Base-by-base conservation (phyloP, 768 basidiomycete genomes). In the Xerocomellus intermedius region DNA sequence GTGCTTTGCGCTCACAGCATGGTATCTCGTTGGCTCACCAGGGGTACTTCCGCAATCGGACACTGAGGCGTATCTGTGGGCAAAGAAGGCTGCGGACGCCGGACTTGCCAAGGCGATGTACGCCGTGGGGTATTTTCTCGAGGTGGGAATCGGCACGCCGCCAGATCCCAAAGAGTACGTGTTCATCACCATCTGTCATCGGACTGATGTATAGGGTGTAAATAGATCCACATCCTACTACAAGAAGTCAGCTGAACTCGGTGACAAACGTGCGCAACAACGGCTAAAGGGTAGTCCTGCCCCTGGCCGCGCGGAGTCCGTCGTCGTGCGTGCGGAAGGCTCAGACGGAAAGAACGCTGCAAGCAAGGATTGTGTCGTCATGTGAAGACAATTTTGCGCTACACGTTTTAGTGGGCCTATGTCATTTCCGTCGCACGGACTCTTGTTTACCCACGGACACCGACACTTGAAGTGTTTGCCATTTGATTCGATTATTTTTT, bases 1-100 rank as follows among this genome's bases (percentile, higher is more conserved):
- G 0, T 98, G 96, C 69, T 98, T 98, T 66, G 96, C 97, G 1
- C 79, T 99, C 39, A 98, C 97, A 17, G 95, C 97, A 8, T 99
- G 96, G 96, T 99, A 99, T 68, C 87, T 99, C 59, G 96, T 98
- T 56, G 97, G 97, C 44, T 98, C 95, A 9, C 92, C 95, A 0
- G 96, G 97, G 22, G 94, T 99, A 2, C 82, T 99, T 16, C 96
- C 97, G 1, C 97, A 99, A 68, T 97, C 94, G 0, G 97, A 99
- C 69, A 98, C 96, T 0, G 97, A 99, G 68, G 97, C 97, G 12
- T 98, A 86, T 73, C 77, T 99, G 4, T 99, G 97, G 97, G 93
- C 97, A 6, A 91, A 91, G 73, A 94, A 87, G 65, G 94, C 97
- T 22, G 95, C 94, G 17, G 95, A 98, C 30, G 84, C 81, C 12